Percentiles rank a stretch among this genome's conserved stretches.
These are phyloP conservation scores for Gentiana straminea DNA, from an alignment of 257 asterid species.

Conservation along the genomic window DNA sequence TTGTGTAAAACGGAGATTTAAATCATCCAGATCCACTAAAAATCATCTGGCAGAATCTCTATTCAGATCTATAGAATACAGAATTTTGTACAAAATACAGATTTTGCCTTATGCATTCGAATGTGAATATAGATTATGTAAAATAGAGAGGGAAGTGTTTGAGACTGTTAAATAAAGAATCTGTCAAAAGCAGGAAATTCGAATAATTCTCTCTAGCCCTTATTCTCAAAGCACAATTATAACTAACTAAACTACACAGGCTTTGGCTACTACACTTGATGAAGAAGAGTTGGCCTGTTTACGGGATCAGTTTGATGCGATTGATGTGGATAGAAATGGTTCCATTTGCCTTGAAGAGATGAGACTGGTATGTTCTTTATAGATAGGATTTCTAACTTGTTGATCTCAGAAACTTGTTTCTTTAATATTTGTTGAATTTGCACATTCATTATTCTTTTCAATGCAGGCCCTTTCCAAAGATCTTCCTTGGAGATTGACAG, in stretches of 20 bases:
- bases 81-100: too few relatives aligned
- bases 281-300: constrained; percentile 83
- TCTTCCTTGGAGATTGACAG: constrained; percentile 97
- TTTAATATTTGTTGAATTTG: not conserved
- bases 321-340: constrained; percentile 93
- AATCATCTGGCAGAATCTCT: too few relatives aligned
- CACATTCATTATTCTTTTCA: not conserved
- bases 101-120: too few relatives aligned
- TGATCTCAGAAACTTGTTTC: not conserved
- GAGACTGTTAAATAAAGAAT: too few relatives aligned
- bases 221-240: too few relatives aligned
- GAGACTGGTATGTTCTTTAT: constrained; percentile 56
- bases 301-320: constrained; percentile 92
- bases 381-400: not conserved
- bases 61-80: too few relatives aligned
- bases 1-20: too few relatives aligned
- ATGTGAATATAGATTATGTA: too few relatives aligned
- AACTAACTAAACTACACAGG: constrained; percentile 29
- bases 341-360: constrained; percentile 94
- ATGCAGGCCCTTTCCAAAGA: constrained; percentile 92
- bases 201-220: not conserved
- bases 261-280: constrained; percentile 88
- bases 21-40: too few relatives aligned
- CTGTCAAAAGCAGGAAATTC: too few relatives aligned
- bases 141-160: too few relatives aligned